Conservation (phyloP, 2,329 filamentous ascomycete genomes). For the Didymella arachidicola region DNA sequence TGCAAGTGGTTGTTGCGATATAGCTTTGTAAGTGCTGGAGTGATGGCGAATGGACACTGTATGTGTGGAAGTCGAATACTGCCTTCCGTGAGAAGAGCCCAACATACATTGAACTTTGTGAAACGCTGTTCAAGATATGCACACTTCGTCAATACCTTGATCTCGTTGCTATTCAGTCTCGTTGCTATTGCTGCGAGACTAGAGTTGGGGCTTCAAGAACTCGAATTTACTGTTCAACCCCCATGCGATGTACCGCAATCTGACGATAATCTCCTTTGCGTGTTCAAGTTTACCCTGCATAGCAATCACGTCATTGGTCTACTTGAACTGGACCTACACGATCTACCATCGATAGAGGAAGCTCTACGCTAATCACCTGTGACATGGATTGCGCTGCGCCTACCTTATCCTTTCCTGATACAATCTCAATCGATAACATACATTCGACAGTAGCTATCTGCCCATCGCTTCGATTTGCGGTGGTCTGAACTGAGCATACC, state of each 20-base stretch:
- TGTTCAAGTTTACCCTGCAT: not conserved
- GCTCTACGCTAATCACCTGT: not conserved
- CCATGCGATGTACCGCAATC: not conserved
- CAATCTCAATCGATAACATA: not conserved
- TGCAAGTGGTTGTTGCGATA: conserved; percentile 2
- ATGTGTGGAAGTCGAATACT: not conserved
- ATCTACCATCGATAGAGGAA: not conserved
- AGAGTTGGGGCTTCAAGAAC: not conserved
- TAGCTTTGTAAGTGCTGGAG: not conserved
- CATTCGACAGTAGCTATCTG: not conserved
- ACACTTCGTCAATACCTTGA: not conserved
- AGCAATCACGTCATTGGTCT: not conserved
- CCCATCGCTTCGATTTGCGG: not conserved
- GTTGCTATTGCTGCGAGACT: not conserved
- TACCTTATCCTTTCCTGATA: not conserved
- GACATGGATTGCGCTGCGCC: not conserved
- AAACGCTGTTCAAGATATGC: not conserved
- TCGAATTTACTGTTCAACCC: not conserved
- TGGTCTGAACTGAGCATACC: not conserved
- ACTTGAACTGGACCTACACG: not conserved
- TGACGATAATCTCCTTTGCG: not conserved
- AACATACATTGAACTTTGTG: not conserved
- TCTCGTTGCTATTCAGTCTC: not conserved
- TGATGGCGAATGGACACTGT: not conserved
- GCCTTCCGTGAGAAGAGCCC: not conserved